These are phyloP conservation scores for Sarcomyxa edulis DNA, from an alignment of 768 basidiomycete genomes.

Conservation along the genomic window DNA sequence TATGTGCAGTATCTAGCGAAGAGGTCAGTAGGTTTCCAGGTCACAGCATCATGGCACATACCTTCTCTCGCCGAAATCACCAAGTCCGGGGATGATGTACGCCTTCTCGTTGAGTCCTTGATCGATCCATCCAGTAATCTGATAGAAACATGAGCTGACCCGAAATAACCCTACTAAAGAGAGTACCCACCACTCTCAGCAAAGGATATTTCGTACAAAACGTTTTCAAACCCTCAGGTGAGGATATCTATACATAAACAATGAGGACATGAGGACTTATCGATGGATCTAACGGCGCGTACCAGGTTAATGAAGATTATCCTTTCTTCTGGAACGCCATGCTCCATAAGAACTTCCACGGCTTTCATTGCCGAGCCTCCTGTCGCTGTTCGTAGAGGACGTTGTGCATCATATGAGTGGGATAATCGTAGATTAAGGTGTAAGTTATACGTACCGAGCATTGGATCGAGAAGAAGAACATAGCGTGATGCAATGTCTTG, in stretches of 20 bases:
- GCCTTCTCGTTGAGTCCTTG: conserved; percentile 86
- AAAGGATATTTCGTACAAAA: conserved; percentile 75
- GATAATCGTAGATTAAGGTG: not conserved
- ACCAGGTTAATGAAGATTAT: conserved; percentile 95
- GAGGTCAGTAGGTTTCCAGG: not conserved
- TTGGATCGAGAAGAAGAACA: conserved; percentile 92
- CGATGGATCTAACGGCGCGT: conserved; percentile 15
- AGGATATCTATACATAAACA: conserved; percentile 58
- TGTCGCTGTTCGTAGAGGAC: conserved; percentile 49
- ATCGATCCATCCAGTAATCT: conserved; percentile 97
- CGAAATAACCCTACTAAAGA: not conserved
- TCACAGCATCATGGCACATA: conserved; percentile 18
- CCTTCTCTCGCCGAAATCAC: conserved; percentile 95
- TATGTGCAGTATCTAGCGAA: conserved; percentile 5
- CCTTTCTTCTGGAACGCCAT: conserved; percentile 90
- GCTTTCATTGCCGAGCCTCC: conserved; percentile 98
- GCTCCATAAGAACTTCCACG: conserved; percentile 87
- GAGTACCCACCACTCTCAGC: conserved; percentile 64
- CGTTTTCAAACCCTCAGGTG: conserved; percentile 82
- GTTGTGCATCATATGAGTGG: not conserved
- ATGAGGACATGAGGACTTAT: too few relatives aligned
- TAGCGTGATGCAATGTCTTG: conserved; percentile 90
- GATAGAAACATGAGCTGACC: not conserved
- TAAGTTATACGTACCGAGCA: conserved; percentile 66
- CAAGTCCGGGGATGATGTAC: conserved; percentile 91